Conservation (phyloP, 306 rosid species). For the Ormosia emarginata region DNA sequence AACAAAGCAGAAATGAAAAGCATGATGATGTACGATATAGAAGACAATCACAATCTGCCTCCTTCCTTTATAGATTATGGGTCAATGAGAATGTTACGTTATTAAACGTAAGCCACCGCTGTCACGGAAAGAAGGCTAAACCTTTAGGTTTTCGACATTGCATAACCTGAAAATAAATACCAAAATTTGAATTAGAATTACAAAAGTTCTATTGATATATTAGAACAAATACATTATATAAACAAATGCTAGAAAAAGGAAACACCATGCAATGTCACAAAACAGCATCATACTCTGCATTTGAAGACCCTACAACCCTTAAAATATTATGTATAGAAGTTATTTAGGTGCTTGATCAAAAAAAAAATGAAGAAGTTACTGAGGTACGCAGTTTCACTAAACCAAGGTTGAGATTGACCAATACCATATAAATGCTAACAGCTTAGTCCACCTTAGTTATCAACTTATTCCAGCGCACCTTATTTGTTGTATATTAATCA, state of each 20-base stretch:
- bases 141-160: background rate
- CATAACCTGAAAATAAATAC: constrained; percentile 36
- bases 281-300: background rate
- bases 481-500: background rate
- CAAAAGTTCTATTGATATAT: background rate
- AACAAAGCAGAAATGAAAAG: background rate
- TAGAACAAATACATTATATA: background rate
- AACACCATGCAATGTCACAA: background rate
- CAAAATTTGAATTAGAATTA: constrained; percentile 17
- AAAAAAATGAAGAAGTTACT: no score
- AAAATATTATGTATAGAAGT: background rate
- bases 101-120: background rate
- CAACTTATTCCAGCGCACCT: background rate
- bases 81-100: background rate
- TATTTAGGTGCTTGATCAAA: background rate
- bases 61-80: background rate
- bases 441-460: background rate
- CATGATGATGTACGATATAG: background rate
- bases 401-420: background rate
- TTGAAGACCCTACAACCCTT: background rate
- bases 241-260: background rate
- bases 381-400: background rate
- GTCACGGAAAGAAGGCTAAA: background rate
- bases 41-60: constrained; percentile 14
- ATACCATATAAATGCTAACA: background rate